A percentile compares a stretch with the other conserved stretches of the same genome.
phyloP scores from a whole-genome alignment of 768 basidiomycete genomes.

The Cystobasidium onofrii region DNA sequence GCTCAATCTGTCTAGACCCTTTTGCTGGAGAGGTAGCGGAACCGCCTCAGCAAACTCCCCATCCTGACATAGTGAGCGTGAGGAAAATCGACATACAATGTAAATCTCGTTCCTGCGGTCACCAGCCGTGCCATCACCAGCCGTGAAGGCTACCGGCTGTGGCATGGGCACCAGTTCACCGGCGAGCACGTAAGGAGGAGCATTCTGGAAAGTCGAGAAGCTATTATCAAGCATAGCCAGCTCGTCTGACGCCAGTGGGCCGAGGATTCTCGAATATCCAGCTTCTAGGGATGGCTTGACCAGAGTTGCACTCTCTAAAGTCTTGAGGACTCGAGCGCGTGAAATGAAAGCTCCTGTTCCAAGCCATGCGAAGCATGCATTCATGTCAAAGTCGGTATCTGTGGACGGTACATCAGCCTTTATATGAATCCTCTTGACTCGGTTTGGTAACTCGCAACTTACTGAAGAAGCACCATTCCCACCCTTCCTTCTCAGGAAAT shows the following conservation, averaged over 20 bases:
- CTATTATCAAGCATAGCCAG: constrained; percentile 38
- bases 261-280: neutral
- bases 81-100: too few relatives aligned
- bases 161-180: constrained; percentile 26
- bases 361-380: constrained; percentile 41
- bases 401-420: too few relatives aligned
- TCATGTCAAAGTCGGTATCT: constrained; percentile 29
- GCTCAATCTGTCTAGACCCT: constrained; percentile 14
- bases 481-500: constrained; percentile 31
- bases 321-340: constrained; percentile 21
- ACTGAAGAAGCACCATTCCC: constrained; percentile 42
- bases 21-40: too few relatives aligned
- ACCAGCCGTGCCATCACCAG: constrained; percentile 33
- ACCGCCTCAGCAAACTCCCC: too few relatives aligned
- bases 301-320: constrained; percentile 25
- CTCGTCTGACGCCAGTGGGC: constrained; percentile 25
- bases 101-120: constrained; percentile 35
- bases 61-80: too few relatives aligned
- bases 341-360: constrained; percentile 39
- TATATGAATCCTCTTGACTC: too few relatives aligned
- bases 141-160: neutral
- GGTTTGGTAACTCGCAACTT: neutral
- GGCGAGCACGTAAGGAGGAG: constrained; percentile 34
- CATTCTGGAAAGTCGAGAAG: constrained; percentile 37
- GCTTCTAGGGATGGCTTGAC: neutral